Conservation (phyloP, 1,284 basidiomycete genomes). For the Ustilago esculenta region DNA sequence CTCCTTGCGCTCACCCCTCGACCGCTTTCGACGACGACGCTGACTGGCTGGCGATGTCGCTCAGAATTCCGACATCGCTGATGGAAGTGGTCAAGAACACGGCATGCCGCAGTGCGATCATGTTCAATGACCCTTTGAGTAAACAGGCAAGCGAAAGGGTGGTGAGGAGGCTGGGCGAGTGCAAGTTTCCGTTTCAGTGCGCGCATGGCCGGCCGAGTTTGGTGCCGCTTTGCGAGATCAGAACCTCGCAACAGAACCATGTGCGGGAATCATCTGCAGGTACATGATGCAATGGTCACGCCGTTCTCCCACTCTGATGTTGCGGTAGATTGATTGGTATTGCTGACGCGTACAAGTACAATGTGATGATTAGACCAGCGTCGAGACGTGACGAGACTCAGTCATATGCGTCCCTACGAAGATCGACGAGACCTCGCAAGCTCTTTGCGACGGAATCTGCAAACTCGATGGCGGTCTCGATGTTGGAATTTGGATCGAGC, state of each 20-base stretch:
- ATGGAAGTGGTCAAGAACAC: slow-evolving; percentile 26
- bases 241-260: not conserved
- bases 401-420: slow-evolving; percentile 28
- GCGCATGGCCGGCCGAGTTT: slow-evolving; percentile 76
- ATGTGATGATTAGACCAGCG: not conserved
- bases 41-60: slow-evolving; percentile 13
- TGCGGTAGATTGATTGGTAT: not conserved
- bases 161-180: slow-evolving; percentile 75
- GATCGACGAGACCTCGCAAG: slow-evolving; percentile 38
- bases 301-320: too few species aligned
- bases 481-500: slow-evolving; percentile 24
- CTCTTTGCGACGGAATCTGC: slow-evolving; percentile 22
- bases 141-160: slow-evolving; percentile 77
- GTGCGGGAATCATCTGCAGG: not conserved
- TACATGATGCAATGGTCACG: not conserved
- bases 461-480: slow-evolving; percentile 34
- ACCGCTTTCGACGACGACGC: not conserved
- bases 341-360: slow-evolving; percentile 14
- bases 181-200: slow-evolving; percentile 88
- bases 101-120: slow-evolving; percentile 41
- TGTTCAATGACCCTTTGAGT: slow-evolving; percentile 89
- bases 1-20: not conserved
- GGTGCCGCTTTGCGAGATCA: slow-evolving; percentile 28
- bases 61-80: slow-evolving; percentile 11
- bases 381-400: not conserved